Evolutionary conservation across 2,329 filamentous ascomycete genomes (phyloP), one percentile per base, ranked within the genome.

Genomic region (Trichoderma citrinoviride): DNA sequence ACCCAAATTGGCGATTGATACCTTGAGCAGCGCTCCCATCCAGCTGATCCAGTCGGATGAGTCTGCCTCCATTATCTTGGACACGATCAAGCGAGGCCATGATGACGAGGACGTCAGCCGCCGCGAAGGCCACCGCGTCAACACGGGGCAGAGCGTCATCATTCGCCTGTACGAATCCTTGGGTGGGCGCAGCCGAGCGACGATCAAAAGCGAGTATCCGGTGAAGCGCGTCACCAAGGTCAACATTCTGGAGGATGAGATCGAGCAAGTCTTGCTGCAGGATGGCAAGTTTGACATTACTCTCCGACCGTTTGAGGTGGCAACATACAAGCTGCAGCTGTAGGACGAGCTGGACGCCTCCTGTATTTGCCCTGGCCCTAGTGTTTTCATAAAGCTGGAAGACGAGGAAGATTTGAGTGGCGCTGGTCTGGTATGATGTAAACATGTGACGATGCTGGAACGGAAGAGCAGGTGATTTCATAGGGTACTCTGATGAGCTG

Each of bases 61-160:
- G 29, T 77, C 77, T 23, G 75, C 82, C 10, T 89, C 90, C 3
- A 80, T 99, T 21, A 81, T 99, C 3, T 81, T 99, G 0, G 95
- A 99, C 74, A 90, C 89, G 0, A 84, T 99, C 76, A 99, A 99
- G 83, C 89, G 95, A 65, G 95, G 92, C n/a, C 91, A 94, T 74
- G 91, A 94, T 71, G 91, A 94, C 69, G 88, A 90, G 72, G 91
- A 93, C 70, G 85, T 93, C 49, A 86, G 83, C 50, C 77, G 82
- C 17, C 83, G 81, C 3, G 85, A 85, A 23, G 84, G 85, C 41
- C 78, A 94, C 37, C 84, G 85, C 3, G 81, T 81, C 69, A 86
- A 90, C 65, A 85, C 86, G 70, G 93, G 92, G 0, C 85, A 86
- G 75, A 96, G 91, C 74, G 84, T 98, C 53, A 89, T 99, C 66